Conservation (phyloP, 306 rosid species). For the Cucumis melo region DNA sequence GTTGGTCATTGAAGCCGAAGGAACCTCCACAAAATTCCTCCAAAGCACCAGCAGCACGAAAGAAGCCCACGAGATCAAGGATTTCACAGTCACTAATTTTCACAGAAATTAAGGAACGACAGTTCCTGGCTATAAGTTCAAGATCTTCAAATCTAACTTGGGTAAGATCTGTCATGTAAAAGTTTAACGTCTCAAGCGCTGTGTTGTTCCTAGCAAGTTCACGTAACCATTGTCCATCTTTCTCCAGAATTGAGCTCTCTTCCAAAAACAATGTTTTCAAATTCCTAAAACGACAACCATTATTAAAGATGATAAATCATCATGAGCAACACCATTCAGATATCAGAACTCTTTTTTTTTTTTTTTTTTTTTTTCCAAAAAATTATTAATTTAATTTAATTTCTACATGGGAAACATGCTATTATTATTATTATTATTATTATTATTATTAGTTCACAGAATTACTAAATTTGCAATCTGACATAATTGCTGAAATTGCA, state of each 20-base stretch:
- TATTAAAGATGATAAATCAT: background rate
- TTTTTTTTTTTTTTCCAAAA: too few species aligned
- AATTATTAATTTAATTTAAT: background rate
- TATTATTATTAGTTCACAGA: background rate
- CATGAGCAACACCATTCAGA: background rate
- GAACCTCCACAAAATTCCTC: conserved; percentile 91
- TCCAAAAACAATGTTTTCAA: conserved; percentile 73
- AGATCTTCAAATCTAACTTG: conserved; percentile 53
- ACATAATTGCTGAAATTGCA: background rate
- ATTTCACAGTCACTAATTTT: conserved; percentile 72
- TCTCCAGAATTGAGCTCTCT: conserved; percentile 52
- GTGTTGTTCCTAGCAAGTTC: conserved; percentile 76
- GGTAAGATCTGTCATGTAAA: conserved; percentile 65
- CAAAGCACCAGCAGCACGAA: conserved; percentile 40
- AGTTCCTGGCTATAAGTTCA: conserved; percentile 70
- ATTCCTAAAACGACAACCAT: conserved; percentile 33
- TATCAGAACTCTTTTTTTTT: background rate
- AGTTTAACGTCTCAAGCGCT: conserved; percentile 69
- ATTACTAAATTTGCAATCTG: background rate
- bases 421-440: background rate
- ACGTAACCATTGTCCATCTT: conserved; percentile 76
- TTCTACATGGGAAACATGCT: background rate
- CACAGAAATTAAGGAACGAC: conserved; percentile 58
- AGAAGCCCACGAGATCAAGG: conserved; percentile 52
- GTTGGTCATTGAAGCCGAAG: conserved; percentile 27